These are phyloP conservation scores for Calonectria multiphialidica DNA, from an alignment of 2,329 filamentous ascomycete genomes.

Conservation along the genomic window DNA sequence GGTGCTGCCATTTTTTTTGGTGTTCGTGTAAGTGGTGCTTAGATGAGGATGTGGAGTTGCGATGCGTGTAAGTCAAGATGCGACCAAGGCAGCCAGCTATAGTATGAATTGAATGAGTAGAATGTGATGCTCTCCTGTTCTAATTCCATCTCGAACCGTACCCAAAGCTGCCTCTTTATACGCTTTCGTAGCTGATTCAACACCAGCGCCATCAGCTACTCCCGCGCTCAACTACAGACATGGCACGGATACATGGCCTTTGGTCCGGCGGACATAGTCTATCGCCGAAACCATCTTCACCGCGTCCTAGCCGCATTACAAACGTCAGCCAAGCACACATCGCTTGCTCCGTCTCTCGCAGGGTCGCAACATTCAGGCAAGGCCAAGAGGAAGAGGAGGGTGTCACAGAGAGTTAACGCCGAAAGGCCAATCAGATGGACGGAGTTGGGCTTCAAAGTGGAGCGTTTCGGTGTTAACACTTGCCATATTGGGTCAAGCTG, in stretches of 20 bases:
- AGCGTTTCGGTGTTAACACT: not conserved
- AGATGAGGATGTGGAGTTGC: not conserved
- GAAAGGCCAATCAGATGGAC: not conserved
- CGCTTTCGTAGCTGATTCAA: too few species aligned
- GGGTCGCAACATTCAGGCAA: not conserved
- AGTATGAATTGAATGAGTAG: not conserved
- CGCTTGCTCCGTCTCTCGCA: not conserved
- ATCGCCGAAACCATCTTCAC: not conserved
- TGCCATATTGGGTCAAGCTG: not conserved
- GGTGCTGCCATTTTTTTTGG: constrained; percentile 22
- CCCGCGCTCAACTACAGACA: not conserved
- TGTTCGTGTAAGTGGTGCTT: not conserved
- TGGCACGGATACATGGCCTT: not conserved
- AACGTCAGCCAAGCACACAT: not conserved
- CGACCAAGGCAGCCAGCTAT: too few species aligned
- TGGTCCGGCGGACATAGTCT: not conserved
- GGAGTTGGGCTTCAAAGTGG: not conserved
- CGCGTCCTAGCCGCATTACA: not conserved
- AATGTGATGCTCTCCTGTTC: not conserved
- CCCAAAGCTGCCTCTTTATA: not conserved
- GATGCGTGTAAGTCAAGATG: not conserved
- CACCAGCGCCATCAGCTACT: not conserved
- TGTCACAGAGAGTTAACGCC: not conserved
- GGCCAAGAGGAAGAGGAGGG: not conserved
- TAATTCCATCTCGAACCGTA: not conserved